Evolutionary conservation across 768 basidiomycete genomes (phyloP).

Genomic region (Lentinus brumalis): DNA sequence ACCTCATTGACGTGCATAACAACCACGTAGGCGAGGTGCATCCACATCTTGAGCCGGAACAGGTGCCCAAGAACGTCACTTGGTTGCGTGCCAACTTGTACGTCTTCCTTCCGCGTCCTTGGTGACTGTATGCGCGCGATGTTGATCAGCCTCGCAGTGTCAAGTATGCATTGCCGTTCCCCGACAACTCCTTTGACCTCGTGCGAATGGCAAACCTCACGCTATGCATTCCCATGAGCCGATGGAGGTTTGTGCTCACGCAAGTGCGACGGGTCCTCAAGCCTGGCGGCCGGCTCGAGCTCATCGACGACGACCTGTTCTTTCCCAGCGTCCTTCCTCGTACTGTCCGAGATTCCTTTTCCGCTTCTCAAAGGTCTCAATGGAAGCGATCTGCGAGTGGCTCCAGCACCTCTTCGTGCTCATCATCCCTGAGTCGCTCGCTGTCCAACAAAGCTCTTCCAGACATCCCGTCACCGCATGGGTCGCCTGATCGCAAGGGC

Average conservation of each 20-base stretch:
- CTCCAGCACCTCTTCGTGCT: not conserved
- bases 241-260: conserved; percentile 59
- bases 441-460: not conserved
- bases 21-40: conserved; percentile 17
- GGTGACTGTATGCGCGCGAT: not conserved
- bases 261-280: conserved; percentile 67
- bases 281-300: conserved; percentile 64
- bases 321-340: conserved; percentile 53
- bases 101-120: conserved; percentile 30
- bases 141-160: conserved; percentile 39
- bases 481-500: not conserved
- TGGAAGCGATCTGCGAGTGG: not conserved
- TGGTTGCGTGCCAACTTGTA: conserved; percentile 72
- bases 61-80: conserved; percentile 42
- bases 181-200: conserved; percentile 63
- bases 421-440: not conserved
- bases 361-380: conserved; percentile 1
- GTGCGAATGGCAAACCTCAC: conserved; percentile 73
- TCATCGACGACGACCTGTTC: conserved; percentile 71
- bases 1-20: conserved; percentile 49
- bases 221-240: conserved; percentile 58
- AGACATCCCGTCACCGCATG: not conserved
- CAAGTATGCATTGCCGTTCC: conserved; percentile 60
- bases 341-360: conserved; percentile 7
- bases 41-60: conserved; percentile 11